Conservation (phyloP, 306 rosid genomes). For the Hippophae tibetana region DNA sequence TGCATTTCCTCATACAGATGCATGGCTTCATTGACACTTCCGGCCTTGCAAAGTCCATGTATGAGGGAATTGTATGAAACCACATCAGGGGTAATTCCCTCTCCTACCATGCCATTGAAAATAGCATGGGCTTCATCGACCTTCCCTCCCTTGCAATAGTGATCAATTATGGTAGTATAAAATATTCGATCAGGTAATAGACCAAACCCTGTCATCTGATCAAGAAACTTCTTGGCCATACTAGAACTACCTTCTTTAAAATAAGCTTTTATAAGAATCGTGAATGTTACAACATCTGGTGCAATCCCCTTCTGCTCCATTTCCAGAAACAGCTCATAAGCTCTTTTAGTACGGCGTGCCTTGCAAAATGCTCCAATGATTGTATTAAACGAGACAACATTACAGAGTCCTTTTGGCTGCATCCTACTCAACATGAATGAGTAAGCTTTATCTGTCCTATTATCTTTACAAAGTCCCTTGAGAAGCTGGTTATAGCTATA, state of each 20-base stretch:
- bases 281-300: slow-evolving; percentile 75
- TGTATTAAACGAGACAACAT: slow-evolving; percentile 77
- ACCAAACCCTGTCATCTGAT: slow-evolving; percentile 49
- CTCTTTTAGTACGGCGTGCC: slow-evolving; percentile 39
- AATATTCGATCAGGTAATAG: slow-evolving; percentile 53
- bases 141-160: slow-evolving; percentile 54
- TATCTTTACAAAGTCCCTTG: slow-evolving; percentile 62
- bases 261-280: slow-evolving; percentile 60
- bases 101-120: slow-evolving; percentile 61
- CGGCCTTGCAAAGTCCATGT: slow-evolving; percentile 71
- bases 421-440: slow-evolving; percentile 46
- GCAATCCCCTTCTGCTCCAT: slow-evolving; percentile 59
- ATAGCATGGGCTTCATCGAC: slow-evolving; percentile 46
- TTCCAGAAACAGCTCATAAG: slow-evolving; percentile 61
- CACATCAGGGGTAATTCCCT: slow-evolving; percentile 63
- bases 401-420: slow-evolving; percentile 56
- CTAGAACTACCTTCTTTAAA: slow-evolving; percentile 51
- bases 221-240: slow-evolving; percentile 58
- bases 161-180: slow-evolving; percentile 60
- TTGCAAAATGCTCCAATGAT: slow-evolving; percentile 56
- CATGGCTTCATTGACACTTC: slow-evolving; percentile 53
- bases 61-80: slow-evolving; percentile 81
- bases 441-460: slow-evolving; percentile 59
- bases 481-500: slow-evolving; percentile 74
- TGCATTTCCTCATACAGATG: slow-evolving; percentile 73